phyloP scores from a whole-genome alignment of 306 rosid genomes.

The Fragaria ananassa region DNA sequence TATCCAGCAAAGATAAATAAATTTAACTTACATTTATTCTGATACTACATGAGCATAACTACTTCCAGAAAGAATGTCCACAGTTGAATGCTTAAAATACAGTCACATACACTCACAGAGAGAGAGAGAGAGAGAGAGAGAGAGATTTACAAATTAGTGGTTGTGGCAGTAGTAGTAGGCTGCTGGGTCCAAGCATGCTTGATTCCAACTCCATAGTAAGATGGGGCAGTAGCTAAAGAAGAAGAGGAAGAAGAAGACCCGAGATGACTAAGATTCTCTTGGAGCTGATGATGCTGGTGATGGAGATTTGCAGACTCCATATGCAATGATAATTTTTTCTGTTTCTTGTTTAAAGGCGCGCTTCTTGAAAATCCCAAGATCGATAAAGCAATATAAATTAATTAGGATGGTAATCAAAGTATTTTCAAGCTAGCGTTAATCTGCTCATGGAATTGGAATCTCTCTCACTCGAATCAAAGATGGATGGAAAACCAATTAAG shows the following conservation, averaged over 20 bases:
- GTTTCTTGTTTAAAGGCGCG: neutral
- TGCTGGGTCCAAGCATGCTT: slow-evolving; percentile 46
- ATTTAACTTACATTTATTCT: neutral
- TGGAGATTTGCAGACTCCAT: slow-evolving; percentile 78
- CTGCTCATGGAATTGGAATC: slow-evolving; percentile 38
- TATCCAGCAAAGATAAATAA: neutral
- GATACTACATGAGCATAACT: neutral
- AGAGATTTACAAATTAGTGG: slow-evolving; percentile 47
- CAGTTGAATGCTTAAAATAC: neutral
- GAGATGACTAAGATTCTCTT: slow-evolving; percentile 36
- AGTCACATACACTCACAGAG: neutral
- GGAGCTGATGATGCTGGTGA: slow-evolving; percentile 52
- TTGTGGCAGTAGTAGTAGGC: slow-evolving; percentile 2
- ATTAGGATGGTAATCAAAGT: slow-evolving; percentile 10
- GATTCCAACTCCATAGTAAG: slow-evolving; percentile 45
- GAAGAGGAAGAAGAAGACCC: slow-evolving; percentile 24
- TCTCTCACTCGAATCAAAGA: slow-evolving; percentile 43
- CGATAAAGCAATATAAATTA: slow-evolving; percentile 21
- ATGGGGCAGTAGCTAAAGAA: slow-evolving; percentile 36
- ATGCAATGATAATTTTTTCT: slow-evolving; percentile 9
- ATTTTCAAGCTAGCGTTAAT: slow-evolving; percentile 15
- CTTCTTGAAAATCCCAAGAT: slow-evolving; percentile 87
- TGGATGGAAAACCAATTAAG: slow-evolving; percentile 17
- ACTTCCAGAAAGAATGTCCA: neutral
- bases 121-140: slow-evolving; percentile 9